A percentile compares a stretch with the other conserved stretches of the same genome.
phyloP scores from a whole-genome alignment of 495 filamentous ascomycete genomes.

The Xylaria venustula region DNA sequence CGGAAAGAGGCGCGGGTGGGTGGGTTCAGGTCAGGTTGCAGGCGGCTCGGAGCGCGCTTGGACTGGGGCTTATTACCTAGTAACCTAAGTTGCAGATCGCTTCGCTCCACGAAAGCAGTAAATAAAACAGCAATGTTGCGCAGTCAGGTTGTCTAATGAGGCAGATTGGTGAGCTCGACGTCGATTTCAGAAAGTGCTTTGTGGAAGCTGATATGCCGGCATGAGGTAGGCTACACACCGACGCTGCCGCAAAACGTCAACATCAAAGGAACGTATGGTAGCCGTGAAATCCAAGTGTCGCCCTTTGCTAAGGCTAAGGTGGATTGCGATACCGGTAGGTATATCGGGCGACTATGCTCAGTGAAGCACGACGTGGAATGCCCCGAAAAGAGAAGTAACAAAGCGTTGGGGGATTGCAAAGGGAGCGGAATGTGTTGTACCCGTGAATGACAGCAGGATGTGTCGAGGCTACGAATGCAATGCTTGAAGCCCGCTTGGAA shows the following conservation, averaged over 20 bases:
- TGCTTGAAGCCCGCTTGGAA: slow-evolving; percentile 7
- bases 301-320: not conserved
- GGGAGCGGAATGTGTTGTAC: not conserved
- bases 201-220: not conserved
- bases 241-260: not conserved
- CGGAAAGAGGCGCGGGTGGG: slow-evolving; percentile 16
- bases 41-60: slow-evolving; percentile 21
- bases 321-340: not conserved
- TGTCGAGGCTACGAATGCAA: not conserved
- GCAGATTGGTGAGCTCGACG: not conserved
- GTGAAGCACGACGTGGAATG: not conserved
- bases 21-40: slow-evolving; percentile 21
- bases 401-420: not conserved
- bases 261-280: not conserved
- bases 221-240: not conserved
- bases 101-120: not conserved
- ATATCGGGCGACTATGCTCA: too few relatives aligned
- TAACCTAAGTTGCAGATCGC: not conserved
- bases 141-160: not conserved
- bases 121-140: not conserved
- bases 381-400: not conserved
- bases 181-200: too few relatives aligned
- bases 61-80: not conserved
- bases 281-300: not conserved
- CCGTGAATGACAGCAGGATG: not conserved